Evolutionary conservation across 352 stramenopile species (phyloP), one percentile per base, ranked within the genome.

Genomic region (Peronospora tabacina): DNA sequence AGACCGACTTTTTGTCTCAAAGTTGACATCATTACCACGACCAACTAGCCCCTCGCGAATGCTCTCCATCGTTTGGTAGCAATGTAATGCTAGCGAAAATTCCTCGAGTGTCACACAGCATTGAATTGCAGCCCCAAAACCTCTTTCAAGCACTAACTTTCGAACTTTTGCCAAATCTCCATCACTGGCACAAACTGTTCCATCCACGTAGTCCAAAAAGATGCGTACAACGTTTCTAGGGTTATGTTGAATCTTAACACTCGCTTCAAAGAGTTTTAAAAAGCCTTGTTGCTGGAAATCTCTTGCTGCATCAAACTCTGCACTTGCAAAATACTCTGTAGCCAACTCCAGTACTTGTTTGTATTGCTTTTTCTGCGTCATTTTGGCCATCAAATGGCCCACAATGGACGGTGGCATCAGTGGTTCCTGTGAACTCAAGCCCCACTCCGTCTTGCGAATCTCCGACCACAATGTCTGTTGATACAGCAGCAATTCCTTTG

Each of bases 51-150:
- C 51, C 34, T 64, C 30, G 2, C 50, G 50, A 5, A 32, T 55
- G 11, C 13, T 51, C 22, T 57, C 45, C 53, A 65, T 60, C 7
- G 33, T 43, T 24, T 28, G 37, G 30, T 58, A 70, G 49, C 73
- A 82, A 12, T 77, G 70, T 38, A 88, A 55, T 10, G 68, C 78
- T 39, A 83, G 22, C 15, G 72, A 55, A 34, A 63, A 66, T 22
- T 77, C 58, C 28, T 70, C 52, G 2, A 49, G 56, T 33, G 55
- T 39, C 33, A 86, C 58, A 50, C 75, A 85, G 42, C 64, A 71
- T 58, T 87, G 75, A 40, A 90, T 85, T 11, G 58, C 75, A n/a
- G 75, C 71, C 15, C 78, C 78, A 42, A 90, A 81, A 19, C 77
- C 74, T 34, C 62, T 55, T 51, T 85, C 72, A 16, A 83, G 68